Conservation (phyloP, 2,329 filamentous ascomycete species). For the Achaetomium macrosporum region DNA sequence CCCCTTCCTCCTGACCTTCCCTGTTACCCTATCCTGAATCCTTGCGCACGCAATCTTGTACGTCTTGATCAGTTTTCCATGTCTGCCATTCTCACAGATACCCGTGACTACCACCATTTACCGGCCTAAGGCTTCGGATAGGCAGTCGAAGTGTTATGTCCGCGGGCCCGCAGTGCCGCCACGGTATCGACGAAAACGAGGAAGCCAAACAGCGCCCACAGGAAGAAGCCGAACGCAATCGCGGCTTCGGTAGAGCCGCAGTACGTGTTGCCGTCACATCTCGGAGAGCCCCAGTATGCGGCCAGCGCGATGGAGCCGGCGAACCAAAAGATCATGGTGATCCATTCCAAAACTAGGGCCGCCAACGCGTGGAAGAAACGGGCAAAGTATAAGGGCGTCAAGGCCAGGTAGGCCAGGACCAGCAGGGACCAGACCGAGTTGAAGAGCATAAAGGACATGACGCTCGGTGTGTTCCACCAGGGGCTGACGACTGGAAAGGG, state of each 20-base stretch:
- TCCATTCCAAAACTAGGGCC: conserved; percentile 59
- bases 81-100: not conserved
- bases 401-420: conserved; percentile 61
- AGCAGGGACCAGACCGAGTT: conserved; percentile 69
- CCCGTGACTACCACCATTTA: conserved; percentile 1
- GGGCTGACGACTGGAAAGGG: conserved; percentile 47
- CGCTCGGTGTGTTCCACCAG: conserved; percentile 41
- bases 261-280: conserved; percentile 45
- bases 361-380: conserved; percentile 57
- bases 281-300: conserved; percentile 51
- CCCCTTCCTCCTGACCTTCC: not conserved
- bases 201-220: conserved; percentile 21
- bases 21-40: not conserved
- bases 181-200: conserved; percentile 18
- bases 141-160: conserved; percentile 1
- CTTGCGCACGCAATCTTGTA: not conserved
- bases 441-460: conserved; percentile 76
- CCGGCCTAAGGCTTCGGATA: conserved; percentile 12
- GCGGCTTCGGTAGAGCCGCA: conserved; percentile 60
- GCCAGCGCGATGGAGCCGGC: conserved; percentile 75
- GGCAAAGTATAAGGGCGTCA: conserved; percentile 59
- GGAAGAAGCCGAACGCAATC: conserved; percentile 52
- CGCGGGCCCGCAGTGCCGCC: conserved; percentile 7
- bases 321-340: conserved; percentile 88
- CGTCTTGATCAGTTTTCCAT: not conserved